These are phyloP conservation scores for Strigomonas culicis DNA, from an alignment of 208 protist genomes.

Conservation along the genomic window DNA sequence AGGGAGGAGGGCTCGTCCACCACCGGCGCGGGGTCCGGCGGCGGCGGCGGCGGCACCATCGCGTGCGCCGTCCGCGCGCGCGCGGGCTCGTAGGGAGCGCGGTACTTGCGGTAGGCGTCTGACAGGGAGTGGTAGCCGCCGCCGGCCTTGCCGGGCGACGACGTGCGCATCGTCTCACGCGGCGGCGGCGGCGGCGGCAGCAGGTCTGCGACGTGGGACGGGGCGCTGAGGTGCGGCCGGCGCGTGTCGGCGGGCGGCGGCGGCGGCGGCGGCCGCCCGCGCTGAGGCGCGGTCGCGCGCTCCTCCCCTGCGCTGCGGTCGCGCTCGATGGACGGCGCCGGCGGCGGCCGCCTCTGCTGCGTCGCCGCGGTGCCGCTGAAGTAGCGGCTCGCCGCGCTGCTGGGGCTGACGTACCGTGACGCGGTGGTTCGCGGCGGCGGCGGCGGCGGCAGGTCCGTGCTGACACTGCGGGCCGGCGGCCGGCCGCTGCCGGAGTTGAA, in stretches of 20 bases:
- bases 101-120: constrained; percentile 5
- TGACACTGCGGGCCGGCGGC: not conserved
- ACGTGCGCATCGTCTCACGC: too few species aligned
- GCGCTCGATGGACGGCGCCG: not conserved
- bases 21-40: not conserved
- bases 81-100: not conserved
- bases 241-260: not conserved
- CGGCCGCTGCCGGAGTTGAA: not conserved
- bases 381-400: not conserved
- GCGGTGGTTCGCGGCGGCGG: not conserved
- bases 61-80: not conserved
- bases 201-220: not conserved
- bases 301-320: not conserved
- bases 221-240: not conserved
- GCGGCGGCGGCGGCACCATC: not conserved
- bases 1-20: not conserved
- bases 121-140: not conserved
- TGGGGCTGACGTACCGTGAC: not conserved
- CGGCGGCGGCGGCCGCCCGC: not conserved
- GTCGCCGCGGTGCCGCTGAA: not conserved
- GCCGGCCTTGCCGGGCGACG: not conserved
- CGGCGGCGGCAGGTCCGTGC: not conserved
- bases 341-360: not conserved
- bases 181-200: not conserved
- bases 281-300: not conserved